Evolutionary conservation across 768 basidiomycete genomes (phyloP).

Genomic region (Scleroderma citrinum): DNA sequence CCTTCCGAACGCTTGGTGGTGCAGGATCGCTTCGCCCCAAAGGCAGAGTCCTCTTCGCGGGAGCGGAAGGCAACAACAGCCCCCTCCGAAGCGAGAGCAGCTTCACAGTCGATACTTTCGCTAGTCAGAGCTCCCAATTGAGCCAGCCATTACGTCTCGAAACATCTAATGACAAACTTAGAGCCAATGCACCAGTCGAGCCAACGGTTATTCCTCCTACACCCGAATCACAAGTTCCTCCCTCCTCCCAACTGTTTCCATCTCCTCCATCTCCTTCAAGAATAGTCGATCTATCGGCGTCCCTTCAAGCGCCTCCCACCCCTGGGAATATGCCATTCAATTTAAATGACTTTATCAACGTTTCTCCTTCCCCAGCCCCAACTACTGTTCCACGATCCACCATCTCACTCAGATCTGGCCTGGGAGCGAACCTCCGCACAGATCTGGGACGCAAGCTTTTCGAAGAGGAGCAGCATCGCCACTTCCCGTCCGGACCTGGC

Average conservation of each 20-base stretch:
- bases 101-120: slow-evolving; percentile 18
- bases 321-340: slow-evolving; percentile 45
- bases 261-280: slow-evolving; percentile 20
- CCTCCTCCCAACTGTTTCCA: slow-evolving; percentile 19
- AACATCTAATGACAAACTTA: slow-evolving; percentile 9
- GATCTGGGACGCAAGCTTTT: slow-evolving; percentile 66
- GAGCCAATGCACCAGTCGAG: slow-evolving; percentile 22
- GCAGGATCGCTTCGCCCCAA: slow-evolving; percentile 44
- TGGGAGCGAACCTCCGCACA: slow-evolving; percentile 50
- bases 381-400: slow-evolving; percentile 26
- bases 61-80: slow-evolving; percentile 24
- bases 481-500: slow-evolving; percentile 15
- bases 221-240: slow-evolving; percentile 21
- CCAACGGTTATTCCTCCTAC: slow-evolving; percentile 31
- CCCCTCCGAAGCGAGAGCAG: slow-evolving; percentile 25
- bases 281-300: slow-evolving; percentile 12
- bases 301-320: slow-evolving; percentile 32
- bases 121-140: slow-evolving; percentile 21
- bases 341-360: slow-evolving; percentile 67
- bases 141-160: slow-evolving; percentile 15
- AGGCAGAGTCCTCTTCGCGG: slow-evolving; percentile 68
- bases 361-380: slow-evolving; percentile 57
- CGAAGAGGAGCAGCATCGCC: slow-evolving; percentile 61
- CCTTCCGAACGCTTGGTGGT: slow-evolving; percentile 52
- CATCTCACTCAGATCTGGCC: slow-evolving; percentile 26